Conservation (phyloP, 805 yeast genomes). For the Candida broadrunensis region DNA sequence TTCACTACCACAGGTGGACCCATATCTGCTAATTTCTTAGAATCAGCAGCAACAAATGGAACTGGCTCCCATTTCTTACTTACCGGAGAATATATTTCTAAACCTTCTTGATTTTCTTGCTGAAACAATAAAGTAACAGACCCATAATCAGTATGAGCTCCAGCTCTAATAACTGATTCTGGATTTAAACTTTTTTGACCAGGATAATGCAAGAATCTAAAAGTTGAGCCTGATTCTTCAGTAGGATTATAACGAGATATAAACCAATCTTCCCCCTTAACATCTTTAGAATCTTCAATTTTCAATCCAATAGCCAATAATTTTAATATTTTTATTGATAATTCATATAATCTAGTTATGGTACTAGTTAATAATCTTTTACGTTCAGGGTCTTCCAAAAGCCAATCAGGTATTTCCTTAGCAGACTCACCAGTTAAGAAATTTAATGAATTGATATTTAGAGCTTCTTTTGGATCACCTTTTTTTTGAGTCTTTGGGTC, state of each 20-base stretch:
- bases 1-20: constrained; percentile 75
- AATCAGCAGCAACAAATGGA: constrained; percentile 46
- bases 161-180: constrained; percentile 64
- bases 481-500: constrained; percentile 30
- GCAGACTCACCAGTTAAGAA: constrained; percentile 43
- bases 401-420: constrained; percentile 50
- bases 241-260: constrained; percentile 52
- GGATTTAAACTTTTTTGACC: constrained; percentile 48
- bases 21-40: constrained; percentile 19
- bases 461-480: constrained; percentile 68
- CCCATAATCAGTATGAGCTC: constrained; percentile 87
- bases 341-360: constrained; percentile 44
- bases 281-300: constrained; percentile 47
- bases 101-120: constrained; percentile 66
- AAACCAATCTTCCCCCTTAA: constrained; percentile 54
- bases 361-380: constrained; percentile 35
- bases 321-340: constrained; percentile 48
- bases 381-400: constrained; percentile 39
- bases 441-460: constrained; percentile 60
- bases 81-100: constrained; percentile 59
- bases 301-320: constrained; percentile 61
- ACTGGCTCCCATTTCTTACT: constrained; percentile 64
- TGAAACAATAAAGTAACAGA: constrained; percentile 72
- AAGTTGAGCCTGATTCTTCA: constrained; percentile 57
- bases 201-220: constrained; percentile 73